These are phyloP conservation scores for Xylariaceae sp. DNA, from an alignment of 2,329 filamentous ascomycete species.

Conservation along the genomic window DNA sequence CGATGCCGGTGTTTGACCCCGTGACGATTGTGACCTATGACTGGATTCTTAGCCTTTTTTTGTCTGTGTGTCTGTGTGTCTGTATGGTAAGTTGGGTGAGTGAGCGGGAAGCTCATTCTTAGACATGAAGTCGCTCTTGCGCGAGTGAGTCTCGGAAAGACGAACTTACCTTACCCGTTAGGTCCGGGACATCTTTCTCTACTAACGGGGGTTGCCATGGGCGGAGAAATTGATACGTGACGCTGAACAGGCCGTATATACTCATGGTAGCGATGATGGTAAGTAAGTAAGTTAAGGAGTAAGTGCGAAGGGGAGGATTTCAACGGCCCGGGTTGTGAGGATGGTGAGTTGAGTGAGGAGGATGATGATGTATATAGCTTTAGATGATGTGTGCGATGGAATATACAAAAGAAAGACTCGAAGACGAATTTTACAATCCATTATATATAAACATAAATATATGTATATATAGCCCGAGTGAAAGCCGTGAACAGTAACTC, in stretches of 20 bases:
- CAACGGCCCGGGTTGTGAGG: not conserved
- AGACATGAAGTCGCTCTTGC: not conserved
- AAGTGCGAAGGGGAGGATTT: not conserved
- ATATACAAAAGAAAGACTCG: not conserved
- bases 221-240: slow-evolving; percentile 6
- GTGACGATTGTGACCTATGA: slow-evolving; percentile 39
- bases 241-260: slow-evolving; percentile 1
- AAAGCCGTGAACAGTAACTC: too few relatives aligned
- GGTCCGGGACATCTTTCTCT: slow-evolving; percentile 13
- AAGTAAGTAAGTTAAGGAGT: not conserved
- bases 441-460: too few relatives aligned
- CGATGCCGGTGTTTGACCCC: slow-evolving; percentile 29
- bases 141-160: not conserved
- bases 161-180: slow-evolving; percentile 12
- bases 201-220: slow-evolving; percentile 6
- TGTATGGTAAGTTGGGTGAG: too few relatives aligned
- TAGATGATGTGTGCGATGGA: too few relatives aligned
- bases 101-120: too few relatives aligned
- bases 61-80: not conserved
- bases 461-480: too few relatives aligned
- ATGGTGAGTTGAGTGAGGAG: not conserved
- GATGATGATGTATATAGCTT: not conserved
- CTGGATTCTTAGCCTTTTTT: not conserved
- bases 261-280: slow-evolving; percentile 1
- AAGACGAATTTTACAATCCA: not conserved